Conservation (phyloP, 2,329 filamentous ascomycete genomes). For the Trichothecium sympodiale region DNA sequence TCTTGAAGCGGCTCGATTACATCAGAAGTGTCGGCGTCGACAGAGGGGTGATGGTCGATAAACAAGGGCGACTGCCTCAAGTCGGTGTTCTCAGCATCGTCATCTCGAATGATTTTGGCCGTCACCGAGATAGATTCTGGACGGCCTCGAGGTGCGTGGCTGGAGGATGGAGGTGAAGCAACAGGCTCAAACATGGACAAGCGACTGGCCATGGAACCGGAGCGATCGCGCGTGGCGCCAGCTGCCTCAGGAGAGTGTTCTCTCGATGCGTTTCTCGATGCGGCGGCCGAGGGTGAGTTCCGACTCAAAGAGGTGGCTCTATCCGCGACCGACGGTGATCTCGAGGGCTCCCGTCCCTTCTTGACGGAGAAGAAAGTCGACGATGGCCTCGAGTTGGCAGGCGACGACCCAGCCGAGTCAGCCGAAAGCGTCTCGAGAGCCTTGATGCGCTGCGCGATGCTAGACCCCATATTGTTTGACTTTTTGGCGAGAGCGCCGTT, state of each 20-base stretch:
- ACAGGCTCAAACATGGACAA: constrained; percentile 42
- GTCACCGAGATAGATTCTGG: constrained; percentile 82
- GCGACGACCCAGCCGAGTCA: constrained; percentile 14
- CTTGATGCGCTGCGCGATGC: constrained; percentile 90
- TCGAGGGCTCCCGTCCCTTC: constrained; percentile 32
- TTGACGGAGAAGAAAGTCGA: constrained; percentile 50
- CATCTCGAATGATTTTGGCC: constrained; percentile 67
- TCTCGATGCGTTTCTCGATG: constrained; percentile 23
- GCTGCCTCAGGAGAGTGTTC: constrained; percentile 35
- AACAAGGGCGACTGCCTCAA: constrained; percentile 48
- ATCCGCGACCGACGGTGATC: constrained; percentile 34
- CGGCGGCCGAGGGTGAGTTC: constrained; percentile 5
- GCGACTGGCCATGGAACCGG: constrained; percentile 42
- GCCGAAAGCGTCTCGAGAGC: constrained; percentile 71
- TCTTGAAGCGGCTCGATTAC: constrained; percentile 32
- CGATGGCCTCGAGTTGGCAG: constrained; percentile 26
- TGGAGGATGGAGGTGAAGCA: constrained; percentile 11
- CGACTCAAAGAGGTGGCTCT: constrained; percentile 27
- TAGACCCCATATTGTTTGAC: constrained; percentile 72
- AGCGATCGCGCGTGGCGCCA: constrained; percentile 26
- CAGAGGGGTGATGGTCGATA: constrained; percentile 38
- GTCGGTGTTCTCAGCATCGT: constrained; percentile 35
- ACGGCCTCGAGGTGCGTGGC: constrained; percentile 30
- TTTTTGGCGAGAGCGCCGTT: constrained; percentile 43
- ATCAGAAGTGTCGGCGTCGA: not conserved